phyloP scores from a whole-genome alignment of 2,329 filamentous ascomycete genomes.

The Penicillium sclerotiorum region DNA sequence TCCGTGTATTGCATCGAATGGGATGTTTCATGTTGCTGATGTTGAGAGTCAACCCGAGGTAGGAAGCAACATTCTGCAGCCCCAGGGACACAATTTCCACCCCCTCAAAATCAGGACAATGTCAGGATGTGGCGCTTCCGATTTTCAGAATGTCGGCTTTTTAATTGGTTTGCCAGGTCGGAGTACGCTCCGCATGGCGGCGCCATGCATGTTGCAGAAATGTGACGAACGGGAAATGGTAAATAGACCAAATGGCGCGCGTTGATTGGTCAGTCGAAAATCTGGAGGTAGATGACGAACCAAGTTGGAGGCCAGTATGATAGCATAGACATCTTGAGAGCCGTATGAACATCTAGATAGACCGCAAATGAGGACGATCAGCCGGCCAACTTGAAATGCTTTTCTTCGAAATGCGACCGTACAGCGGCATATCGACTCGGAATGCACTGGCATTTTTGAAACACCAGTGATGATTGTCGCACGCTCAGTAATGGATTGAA shows the following conservation, averaged over 20 bases:
- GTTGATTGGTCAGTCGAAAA: slow-evolving; percentile 3
- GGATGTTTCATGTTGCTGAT: neutral
- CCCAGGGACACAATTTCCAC: neutral
- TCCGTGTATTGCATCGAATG: neutral
- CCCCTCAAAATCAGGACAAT: neutral
- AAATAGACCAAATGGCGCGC: slow-evolving; percentile 1
- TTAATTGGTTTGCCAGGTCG: slow-evolving; percentile 2
- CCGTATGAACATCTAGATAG: no score
- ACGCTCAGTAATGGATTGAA: no score
- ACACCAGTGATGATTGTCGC: no score
- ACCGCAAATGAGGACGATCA: no score
- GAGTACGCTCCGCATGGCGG: slow-evolving; percentile 7
- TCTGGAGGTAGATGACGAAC: no score
- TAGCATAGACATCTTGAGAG: no score
- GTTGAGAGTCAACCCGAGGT: neutral
- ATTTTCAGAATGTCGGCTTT: neutral
- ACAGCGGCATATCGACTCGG: no score
- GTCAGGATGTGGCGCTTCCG: neutral
- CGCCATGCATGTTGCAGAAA: slow-evolving; percentile 11
- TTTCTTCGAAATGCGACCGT: no score
- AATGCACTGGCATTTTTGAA: no score
- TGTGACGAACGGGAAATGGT: neutral
- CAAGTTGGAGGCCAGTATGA: no score
- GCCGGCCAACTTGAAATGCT: no score
- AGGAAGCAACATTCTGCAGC: neutral